Evolutionary conservation across 2,329 filamentous ascomycete genomes (phyloP), one percentile per base, ranked within the genome.

Genomic region (Aspergillus proliferans): DNA sequence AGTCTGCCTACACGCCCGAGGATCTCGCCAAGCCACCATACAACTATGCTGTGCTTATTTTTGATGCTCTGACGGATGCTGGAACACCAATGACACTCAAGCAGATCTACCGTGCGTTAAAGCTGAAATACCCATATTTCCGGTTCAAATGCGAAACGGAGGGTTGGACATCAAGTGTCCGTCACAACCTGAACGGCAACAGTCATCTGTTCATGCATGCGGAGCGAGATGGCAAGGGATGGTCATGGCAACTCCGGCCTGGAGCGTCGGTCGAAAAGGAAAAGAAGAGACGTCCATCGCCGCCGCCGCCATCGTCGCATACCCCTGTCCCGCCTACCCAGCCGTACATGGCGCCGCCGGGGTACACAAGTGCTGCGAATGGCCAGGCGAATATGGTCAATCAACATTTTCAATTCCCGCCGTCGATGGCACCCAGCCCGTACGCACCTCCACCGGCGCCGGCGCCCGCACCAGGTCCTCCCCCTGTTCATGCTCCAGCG

Each of bases 111-210:
- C 77, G 80, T 54, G 79, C 79, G 39, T 76, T 85, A 48, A 80
- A 82, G 62, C 71, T 79, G 56, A 81, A 81, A 53, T 84, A 82
- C 58, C 81, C 82, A 1, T 84, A 79, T 58, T 76, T 76, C 58
- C 72, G 72, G 59, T 84, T 80, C 70, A 82, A 81, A 59, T 83
- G 83, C 61, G 79, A 77, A 47, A 83, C 81, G 1, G 76, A 77
- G 54, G 82, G 82, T 12, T 85, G 82, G 82, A 82, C 84, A 52
- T 84, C 80, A 30, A 84, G 81, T 70, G 81, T 85, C 34, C 76
- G 82, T 30, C 82, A 85, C 62, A 85, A 85, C 50, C 70, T 85
- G 42, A 75, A 65, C 69, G 79, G 60, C 69, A 83, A 71, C 70
- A 79, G 65, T 60, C 79, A 67, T 70, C 75, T 66, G 43, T 84